Conservation (phyloP, 257 asterid genomes). For the Penstemon newberryi region DNA sequence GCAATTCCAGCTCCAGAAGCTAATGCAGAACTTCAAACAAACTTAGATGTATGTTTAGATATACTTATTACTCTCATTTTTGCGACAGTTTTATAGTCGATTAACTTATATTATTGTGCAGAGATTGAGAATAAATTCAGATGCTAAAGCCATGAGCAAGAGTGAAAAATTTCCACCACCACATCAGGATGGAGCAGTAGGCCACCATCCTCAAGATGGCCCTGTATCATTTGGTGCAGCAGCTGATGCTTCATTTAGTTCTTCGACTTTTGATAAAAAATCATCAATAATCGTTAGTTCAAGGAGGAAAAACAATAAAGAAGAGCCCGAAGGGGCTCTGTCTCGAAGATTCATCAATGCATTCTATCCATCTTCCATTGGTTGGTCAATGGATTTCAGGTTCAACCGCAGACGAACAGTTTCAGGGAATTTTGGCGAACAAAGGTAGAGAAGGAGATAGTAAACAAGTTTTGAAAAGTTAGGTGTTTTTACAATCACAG, state of each 20-base stretch:
- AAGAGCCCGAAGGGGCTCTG: slow-evolving; percentile 52
- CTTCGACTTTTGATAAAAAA: slow-evolving; percentile 47
- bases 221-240: slow-evolving; percentile 46
- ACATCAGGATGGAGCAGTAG: slow-evolving; percentile 82
- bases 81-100: too few species aligned
- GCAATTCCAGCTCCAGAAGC: slow-evolving; percentile 95
- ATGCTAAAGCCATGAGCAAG: slow-evolving; percentile 63
- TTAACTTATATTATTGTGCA: slow-evolving; percentile 32
- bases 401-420: slow-evolving; percentile 46
- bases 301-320: slow-evolving; percentile 45
- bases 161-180: slow-evolving; percentile 93
- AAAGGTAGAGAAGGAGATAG: slow-evolving; percentile 29
- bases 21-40: slow-evolving; percentile 86
- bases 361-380: slow-evolving; percentile 59
- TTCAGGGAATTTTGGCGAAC: slow-evolving; percentile 32
- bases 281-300: slow-evolving; percentile 44
- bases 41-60: slow-evolving; percentile 64
- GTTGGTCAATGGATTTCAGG: slow-evolving; percentile 65
- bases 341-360: slow-evolving; percentile 52
- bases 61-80: too few species aligned
- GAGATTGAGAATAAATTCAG: slow-evolving; percentile 71
- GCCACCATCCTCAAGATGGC: slow-evolving; percentile 48
- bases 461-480: background rate
- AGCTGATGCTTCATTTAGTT: slow-evolving; percentile 39
- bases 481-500: background rate